These are phyloP conservation scores for Rosellinia necatrix DNA, from an alignment of 2,329 filamentous ascomycete species.

Conservation along the genomic window DNA sequence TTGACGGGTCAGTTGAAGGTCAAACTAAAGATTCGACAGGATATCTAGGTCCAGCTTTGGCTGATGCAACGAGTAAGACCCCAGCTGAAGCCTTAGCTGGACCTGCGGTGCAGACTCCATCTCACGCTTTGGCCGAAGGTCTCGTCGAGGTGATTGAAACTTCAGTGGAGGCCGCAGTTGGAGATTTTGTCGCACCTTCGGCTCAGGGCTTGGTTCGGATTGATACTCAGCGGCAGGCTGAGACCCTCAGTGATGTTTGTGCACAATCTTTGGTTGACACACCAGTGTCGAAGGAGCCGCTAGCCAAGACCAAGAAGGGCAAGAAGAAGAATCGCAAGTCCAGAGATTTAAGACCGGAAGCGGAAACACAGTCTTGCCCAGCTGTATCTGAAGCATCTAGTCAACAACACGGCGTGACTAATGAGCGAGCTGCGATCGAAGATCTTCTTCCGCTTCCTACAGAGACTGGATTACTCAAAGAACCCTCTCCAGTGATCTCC, in stretches of 20 bases:
- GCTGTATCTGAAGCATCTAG: background rate
- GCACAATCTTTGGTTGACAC: background rate
- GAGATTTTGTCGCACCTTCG: no score
- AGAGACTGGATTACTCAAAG: constrained; percentile 8
- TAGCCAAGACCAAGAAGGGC: constrained; percentile 21
- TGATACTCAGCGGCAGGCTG: no score
- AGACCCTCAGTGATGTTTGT: background rate
- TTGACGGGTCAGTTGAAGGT: background rate
- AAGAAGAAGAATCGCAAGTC: constrained; percentile 33
- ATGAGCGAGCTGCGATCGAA: background rate
- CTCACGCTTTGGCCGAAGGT: background rate
- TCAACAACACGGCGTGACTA: background rate
- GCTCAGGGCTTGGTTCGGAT: no score
- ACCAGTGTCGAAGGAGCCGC: background rate
- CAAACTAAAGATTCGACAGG: background rate
- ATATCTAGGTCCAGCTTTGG: no score
- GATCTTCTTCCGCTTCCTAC: background rate
- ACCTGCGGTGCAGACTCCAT: background rate
- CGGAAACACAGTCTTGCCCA: constrained; percentile 10
- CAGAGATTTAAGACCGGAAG: constrained; percentile 21
- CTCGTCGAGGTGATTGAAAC: background rate
- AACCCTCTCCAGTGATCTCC: constrained; percentile 7
- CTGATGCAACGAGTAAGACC: background rate
- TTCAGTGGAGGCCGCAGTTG: no score
- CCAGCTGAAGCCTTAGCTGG: background rate